Conservation (phyloP, 129 eudicot species). For the Ambrosia artemisiifolia region DNA sequence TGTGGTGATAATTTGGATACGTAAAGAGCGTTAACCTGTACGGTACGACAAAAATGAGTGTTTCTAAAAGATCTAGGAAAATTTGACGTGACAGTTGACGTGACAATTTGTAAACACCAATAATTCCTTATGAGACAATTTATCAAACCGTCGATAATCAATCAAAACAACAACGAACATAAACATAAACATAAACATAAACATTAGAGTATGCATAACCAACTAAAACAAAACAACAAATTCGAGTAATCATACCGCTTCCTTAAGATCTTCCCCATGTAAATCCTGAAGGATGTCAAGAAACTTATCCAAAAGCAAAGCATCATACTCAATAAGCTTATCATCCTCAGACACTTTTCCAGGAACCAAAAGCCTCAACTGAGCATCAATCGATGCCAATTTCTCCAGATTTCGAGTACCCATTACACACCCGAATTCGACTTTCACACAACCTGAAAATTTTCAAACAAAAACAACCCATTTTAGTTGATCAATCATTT, state of each 20-base stretch:
- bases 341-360: slow-evolving; percentile 92
- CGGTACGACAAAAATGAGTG: too few relatives aligned
- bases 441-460: background rate
- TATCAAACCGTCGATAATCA: background rate
- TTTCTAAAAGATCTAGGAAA: too few relatives aligned
- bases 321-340: slow-evolving; percentile 91
- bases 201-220: too few relatives aligned
- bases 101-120: too few relatives aligned
- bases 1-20: too few relatives aligned
- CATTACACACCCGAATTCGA: slow-evolving; percentile 33
- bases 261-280: slow-evolving; percentile 90
- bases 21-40: too few relatives aligned
- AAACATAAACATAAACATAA: too few relatives aligned
- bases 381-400: slow-evolving; percentile 92
- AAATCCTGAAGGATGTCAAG: slow-evolving; percentile 93
- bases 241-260: slow-evolving; percentile 52
- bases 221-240: background rate
- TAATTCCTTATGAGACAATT: background rate
- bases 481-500: background rate
- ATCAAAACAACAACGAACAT: background rate
- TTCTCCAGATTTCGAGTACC: slow-evolving; percentile 74
- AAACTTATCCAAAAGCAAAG: slow-evolving; percentile 83
- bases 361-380: slow-evolving; percentile 85
- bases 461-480: slow-evolving; percentile 7
- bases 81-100: too few relatives aligned